Base-by-base conservation (phyloP, 257 asterid genomes). In the Solanum rostratum region DNA sequence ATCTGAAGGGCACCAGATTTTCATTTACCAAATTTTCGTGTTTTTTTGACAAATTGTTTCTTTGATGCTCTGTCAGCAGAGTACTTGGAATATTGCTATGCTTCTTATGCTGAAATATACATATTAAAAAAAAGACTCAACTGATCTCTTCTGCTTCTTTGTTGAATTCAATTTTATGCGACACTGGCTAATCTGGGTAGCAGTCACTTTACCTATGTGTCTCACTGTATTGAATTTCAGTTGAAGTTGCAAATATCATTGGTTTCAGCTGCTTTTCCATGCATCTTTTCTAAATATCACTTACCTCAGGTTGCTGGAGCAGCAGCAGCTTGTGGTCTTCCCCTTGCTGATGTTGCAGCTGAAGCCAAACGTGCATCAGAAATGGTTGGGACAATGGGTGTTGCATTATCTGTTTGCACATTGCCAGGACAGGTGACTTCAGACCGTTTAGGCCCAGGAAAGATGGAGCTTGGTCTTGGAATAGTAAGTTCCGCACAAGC, bases 381-480 rank as follows among this genome's bases (percentile, higher is more conserved):
- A 87, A 89, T 94, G 93, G 93, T 96, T 85, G 99, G 99, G 86
- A 96, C 99, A 46, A 94, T 96, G 98, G 99, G 99, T 84, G 99
- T 96, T 57, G 98, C 98, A 24, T 90, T 95, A 74, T 92, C 99
- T n/a, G 97, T 95, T 84, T 96, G 99, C 91, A 93, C 99, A 49
- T 87, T 95, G 90, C 99, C 99, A 0, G 99, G 99, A 88, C 99
- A 89, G 88, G 92, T 88, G 68, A 88, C 97, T 2, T 85, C 98
- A 78, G 98, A 96, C 85, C 98, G 99, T 85, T 88, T 96, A 85
- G 99, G 98, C 88, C 94, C 97, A 85, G 97, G 98, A 33, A 96
- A 94, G 88, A 95, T 96, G 95, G 99, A 95, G 94, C 98, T 96
- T 93, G 99, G 99, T 89, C 98, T 96, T 91, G 99, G 99, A 92